Evolutionary conservation across 2,329 filamentous ascomycete genomes (phyloP).

Genomic region (Penicillium carneum): DNA sequence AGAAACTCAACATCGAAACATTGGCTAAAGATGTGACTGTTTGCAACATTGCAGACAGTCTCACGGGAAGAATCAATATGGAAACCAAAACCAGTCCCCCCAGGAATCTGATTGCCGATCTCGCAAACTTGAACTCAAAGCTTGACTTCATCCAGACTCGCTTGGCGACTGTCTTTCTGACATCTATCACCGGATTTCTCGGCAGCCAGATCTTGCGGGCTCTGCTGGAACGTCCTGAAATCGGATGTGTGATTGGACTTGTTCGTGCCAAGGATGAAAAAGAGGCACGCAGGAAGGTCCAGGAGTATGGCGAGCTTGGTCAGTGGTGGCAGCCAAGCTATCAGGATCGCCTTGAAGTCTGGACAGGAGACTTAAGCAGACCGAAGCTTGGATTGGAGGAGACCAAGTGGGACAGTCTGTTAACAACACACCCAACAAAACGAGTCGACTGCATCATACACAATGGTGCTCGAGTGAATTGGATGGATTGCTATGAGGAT

Average conservation of each 20-base stretch:
- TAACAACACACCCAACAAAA: not conserved
- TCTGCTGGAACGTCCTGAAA: not conserved
- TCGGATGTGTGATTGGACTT: constrained; percentile 8
- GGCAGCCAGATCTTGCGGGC: constrained; percentile 8
- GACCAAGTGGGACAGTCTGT: constrained; percentile 7
- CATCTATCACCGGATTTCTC: constrained; percentile 13
- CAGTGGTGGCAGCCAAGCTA: constrained; percentile 8
- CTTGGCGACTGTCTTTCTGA: constrained; percentile 7
- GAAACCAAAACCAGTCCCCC: not conserved
- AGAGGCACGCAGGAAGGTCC: not conserved
- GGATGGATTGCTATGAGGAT: constrained; percentile 15
- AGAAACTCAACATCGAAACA: not conserved
- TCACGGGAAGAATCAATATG: no score
- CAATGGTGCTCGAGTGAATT: constrained; percentile 20
- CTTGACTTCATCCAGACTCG: not conserved
- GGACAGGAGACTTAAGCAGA: constrained; percentile 17
- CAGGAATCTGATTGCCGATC: not conserved
- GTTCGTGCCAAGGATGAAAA: not conserved
- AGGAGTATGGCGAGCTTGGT: constrained; percentile 4
- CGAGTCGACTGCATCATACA: constrained; percentile 16
- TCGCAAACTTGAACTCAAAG: not conserved
- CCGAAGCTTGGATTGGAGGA: constrained; percentile 15
- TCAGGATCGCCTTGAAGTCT: constrained; percentile 16
- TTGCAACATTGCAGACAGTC: not conserved
- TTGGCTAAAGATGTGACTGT: not conserved